phyloP scores from a whole-genome alignment of 129 eudicot genomes.

The Tagetes patula region DNA sequence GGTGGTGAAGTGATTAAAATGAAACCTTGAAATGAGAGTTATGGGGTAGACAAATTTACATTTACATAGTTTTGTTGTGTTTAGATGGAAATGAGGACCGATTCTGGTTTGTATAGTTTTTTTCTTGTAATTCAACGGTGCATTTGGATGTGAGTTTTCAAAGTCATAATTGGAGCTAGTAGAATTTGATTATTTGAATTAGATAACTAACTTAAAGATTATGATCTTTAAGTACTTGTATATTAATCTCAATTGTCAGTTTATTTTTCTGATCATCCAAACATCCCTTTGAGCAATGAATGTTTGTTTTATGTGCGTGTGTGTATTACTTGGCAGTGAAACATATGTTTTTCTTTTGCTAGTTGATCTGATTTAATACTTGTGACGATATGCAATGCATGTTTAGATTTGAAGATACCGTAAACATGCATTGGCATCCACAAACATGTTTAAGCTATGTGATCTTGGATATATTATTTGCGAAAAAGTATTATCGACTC shows the following conservation, averaged over 20 bases:
- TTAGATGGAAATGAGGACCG: neutral
- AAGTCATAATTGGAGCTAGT: slow-evolving; percentile 4
- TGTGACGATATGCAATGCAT: neutral
- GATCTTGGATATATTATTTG: neutral
- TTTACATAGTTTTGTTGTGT: neutral
- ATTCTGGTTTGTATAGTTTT: neutral
- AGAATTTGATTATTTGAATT: neutral
- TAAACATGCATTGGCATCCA: slow-evolving; percentile 12
- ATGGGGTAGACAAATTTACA: neutral
- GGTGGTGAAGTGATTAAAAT: neutral
- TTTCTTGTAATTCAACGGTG: neutral
- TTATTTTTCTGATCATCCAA: neutral
- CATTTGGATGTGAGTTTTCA: neutral
- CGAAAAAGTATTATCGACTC: neutral
- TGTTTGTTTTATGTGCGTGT: neutral
- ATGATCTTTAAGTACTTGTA: neutral
- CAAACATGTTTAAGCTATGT: slow-evolving; percentile 13
- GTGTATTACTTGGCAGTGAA: neutral
- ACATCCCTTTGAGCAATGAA: neutral
- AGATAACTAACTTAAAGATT: neutral
- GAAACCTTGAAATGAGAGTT: neutral
- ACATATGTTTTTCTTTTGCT: neutral
- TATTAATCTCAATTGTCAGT: neutral
- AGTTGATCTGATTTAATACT: neutral
- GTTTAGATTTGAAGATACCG: neutral